Evolutionary conservation across 163 green algal genomes (phyloP).

Genomic region (Scenedesmus sp.): DNA sequence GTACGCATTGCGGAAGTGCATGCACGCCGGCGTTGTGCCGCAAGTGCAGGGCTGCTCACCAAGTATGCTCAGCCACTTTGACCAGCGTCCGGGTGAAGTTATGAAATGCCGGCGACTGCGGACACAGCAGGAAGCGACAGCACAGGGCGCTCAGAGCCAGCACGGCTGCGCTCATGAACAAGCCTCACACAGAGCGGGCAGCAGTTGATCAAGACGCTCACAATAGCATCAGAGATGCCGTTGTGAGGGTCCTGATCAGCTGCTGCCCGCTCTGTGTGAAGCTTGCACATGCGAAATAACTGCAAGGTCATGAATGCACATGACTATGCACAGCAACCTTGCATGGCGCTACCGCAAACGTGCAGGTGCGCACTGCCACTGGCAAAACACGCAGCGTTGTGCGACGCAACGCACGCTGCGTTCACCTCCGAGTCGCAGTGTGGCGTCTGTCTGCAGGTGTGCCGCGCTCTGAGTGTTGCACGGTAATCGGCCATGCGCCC

Average conservation of each 20-base stretch:
- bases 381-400: neutral
- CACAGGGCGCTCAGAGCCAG: no score
- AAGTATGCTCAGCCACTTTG: constrained; percentile 82
- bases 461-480: constrained; percentile 65
- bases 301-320: no score
- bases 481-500: constrained; percentile 69
- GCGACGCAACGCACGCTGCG: neutral
- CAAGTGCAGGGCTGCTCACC: constrained; percentile 54
- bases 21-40: no score
- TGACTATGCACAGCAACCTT: neutral
- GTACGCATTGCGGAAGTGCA: no score
- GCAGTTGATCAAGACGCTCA: neutral
- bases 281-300: no score
- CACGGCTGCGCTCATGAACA: no score
- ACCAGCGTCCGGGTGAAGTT: constrained; percentile 73
- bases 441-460: constrained; percentile 27
- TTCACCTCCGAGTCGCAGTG: constrained; percentile 29
- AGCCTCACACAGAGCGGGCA: neutral
- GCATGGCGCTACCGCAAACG: no score
- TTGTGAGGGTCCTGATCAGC: no score
- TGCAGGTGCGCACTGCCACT: neutral
- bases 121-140: neutral
- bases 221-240: neutral
- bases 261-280: no score
- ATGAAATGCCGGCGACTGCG: constrained; percentile 57